Base-by-base conservation (phyloP, 768 basidiomycete species). In the Boletus sp. region DNA sequence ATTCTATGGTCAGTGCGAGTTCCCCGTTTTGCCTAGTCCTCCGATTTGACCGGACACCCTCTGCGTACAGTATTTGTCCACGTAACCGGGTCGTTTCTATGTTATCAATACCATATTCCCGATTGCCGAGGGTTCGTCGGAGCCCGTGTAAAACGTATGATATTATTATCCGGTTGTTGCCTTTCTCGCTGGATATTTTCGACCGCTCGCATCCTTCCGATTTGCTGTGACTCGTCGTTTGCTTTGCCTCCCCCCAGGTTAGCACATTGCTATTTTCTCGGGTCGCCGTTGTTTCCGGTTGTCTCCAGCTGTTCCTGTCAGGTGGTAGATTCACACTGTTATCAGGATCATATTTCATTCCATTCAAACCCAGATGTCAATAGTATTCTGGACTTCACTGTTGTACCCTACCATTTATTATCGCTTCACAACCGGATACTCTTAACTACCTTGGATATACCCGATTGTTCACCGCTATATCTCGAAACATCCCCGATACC, bases 381-480 rank as follows among this genome's bases (percentile, higher is more conserved):
- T 42, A 50, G 30, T 38, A 55, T 58, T 45, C 35, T 54, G 61
- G 56, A 52, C 49, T 14, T 45, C 39, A 19, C 38, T n/a, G 29
- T 47, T 55, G 65, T 62, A 58, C 48, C 40, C 49, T 49, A 52
- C 40, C 33, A 39, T 50, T 43, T 17, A 47, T 44, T 51, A 46
- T 35, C 38, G n/a, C 38, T 35, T 61, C 30, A 84, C 56, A 97
- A 74, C 58, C 81, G 84, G 59, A 91, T 79, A 71, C 90, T 87
- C 78, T 96, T 96, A 74, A 93, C 78, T 35, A 93, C 88, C 65
- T 86, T 91, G 58, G 85, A 87, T 67, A 97, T 96, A 79, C 96
- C 96, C 53, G 89, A 87, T 73, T 81, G 84, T 75, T 99, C 97
- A 67, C 97, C 97, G 33, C 82, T 84, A 75, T 98, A 98, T 59